Evolutionary conservation across 2,329 filamentous ascomycete genomes (phyloP).

Genomic region (Alternaria metachromatica): DNA sequence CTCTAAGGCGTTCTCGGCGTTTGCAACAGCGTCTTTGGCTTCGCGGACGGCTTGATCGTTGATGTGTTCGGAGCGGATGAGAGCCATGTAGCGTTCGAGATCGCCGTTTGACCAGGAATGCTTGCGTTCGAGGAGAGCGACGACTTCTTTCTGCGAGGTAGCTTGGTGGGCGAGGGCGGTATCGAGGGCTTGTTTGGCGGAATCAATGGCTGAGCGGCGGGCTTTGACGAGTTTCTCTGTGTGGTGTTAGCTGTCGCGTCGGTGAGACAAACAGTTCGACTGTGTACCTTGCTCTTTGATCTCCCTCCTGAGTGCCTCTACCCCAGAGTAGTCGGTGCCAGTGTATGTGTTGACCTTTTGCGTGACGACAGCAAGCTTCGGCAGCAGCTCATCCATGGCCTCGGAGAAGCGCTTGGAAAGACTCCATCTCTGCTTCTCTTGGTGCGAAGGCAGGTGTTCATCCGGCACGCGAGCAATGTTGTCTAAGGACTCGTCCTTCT

Average conservation of each 20-base stretch:
- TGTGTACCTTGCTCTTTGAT: conserved; percentile 75
- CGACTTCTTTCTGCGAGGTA: conserved; percentile 93
- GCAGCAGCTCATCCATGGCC: conserved; percentile 89
- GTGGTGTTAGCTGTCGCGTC: conserved; percentile 17
- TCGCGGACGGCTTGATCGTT: conserved; percentile 84
- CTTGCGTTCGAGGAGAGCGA: conserved; percentile 90
- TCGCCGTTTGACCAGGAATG: conserved; percentile 87
- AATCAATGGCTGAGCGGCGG: conserved; percentile 68
- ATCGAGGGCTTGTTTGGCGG: conserved; percentile 78
- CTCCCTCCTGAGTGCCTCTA: conserved; percentile 81
- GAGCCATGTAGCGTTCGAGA: conserved; percentile 89
- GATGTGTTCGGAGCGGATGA: conserved; percentile 91
- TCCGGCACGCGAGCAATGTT: conserved; percentile 44
- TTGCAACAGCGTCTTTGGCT: conserved; percentile 73
- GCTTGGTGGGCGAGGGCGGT: conserved; percentile 82
- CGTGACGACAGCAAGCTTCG: conserved; percentile 82
- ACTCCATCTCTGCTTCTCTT: conserved; percentile 61
- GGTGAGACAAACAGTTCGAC: too few species aligned
- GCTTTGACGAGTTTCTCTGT: conserved; percentile 64
- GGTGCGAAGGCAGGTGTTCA: conserved; percentile 60
- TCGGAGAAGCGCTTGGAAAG: conserved; percentile 67
- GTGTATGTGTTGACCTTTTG: conserved; percentile 93
- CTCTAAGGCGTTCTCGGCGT: conserved; percentile 81
- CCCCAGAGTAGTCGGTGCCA: conserved; percentile 82
- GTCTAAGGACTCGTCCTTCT: conserved; percentile 26